Evolutionary conservation across 768 basidiomycete genomes (phyloP).

Genomic region (Amanita exitialis): DNA sequence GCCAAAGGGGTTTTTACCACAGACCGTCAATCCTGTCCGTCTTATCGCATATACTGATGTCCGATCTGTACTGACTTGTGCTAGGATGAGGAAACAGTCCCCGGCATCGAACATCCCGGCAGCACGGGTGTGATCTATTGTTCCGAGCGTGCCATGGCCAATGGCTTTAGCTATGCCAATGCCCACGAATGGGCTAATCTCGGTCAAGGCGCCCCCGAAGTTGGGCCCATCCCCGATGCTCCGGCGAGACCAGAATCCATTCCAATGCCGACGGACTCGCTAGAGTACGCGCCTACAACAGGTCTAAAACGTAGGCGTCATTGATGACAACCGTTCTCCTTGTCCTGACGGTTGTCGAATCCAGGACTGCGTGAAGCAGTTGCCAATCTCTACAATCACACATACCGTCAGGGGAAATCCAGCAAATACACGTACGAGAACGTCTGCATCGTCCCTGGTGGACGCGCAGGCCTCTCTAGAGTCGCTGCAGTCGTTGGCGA

Average conservation of each 20-base stretch:
- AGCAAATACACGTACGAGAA: slow-evolving; percentile 91
- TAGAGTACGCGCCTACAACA: slow-evolving; percentile 90
- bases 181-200: slow-evolving; percentile 81
- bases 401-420: slow-evolving; percentile 70
- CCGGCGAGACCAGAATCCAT: slow-evolving; percentile 57
- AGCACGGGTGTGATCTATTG: slow-evolving; percentile 70
- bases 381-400: slow-evolving; percentile 80
- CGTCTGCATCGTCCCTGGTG: slow-evolving; percentile 91
- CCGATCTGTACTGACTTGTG: neutral
- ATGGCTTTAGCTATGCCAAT: slow-evolving; percentile 76
- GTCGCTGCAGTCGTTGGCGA: slow-evolving; percentile 89
- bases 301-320: slow-evolving; percentile 63
- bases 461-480: slow-evolving; percentile 81
- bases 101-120: slow-evolving; percentile 74
- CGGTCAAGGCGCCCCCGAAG: slow-evolving; percentile 90
- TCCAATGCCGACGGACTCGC: slow-evolving; percentile 54
- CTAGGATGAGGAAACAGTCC: slow-evolving; percentile 83
- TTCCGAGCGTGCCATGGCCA: slow-evolving; percentile 90
- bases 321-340: neutral
- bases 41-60: neutral
- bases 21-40: slow-evolving; percentile 62
- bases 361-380: slow-evolving; percentile 80
- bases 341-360: neutral
- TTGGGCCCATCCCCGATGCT: slow-evolving; percentile 74
- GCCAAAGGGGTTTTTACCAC: slow-evolving; percentile 49